Base-by-base conservation (phyloP, 2,329 filamentous ascomycete species). In the Beauveria sp. region DNA sequence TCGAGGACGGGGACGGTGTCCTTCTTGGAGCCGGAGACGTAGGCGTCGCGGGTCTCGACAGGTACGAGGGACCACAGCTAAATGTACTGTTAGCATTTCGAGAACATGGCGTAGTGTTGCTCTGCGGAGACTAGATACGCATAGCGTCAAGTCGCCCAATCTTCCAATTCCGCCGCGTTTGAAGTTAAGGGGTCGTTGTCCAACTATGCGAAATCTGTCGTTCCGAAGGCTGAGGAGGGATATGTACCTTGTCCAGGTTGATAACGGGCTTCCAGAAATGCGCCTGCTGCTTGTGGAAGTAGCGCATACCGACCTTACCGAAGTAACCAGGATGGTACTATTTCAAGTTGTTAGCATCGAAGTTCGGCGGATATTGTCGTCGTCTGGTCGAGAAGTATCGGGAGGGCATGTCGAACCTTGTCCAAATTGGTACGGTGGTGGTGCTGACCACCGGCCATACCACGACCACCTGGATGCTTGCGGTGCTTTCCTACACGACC, bases 251-350 rank as follows among this genome's bases (percentile, higher is more conserved):
- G 82, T 97, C 94, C 72, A 99, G 84, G 86, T 99, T 99, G 88
- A 99, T 89, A 72, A 91, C 86, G 69, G 94, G 94, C 84, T 96
- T 97, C 94, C 93, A 99, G 86, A 93, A 92, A 77, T 96, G 89
- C 85, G 93, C 93, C 75, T 87, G 85, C 76, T 91, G 88, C 82
- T 94, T 92, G 86, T 97, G 93, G 90, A 96, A 97, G 83, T 93
- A 88, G 75, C 90, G 84, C 90, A 93, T 93, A 82, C 90, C 89
- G 71, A 93, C 90, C 84, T 97, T 96, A 82, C 91, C 91, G 81
- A 97, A 97, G 90, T 97, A 97, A 91, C 94, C 94, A 66, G 93
- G 92, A 77, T 96, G 91, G 88, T 93, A 92, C 82, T 93, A 86
- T 73, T 65, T 63, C 47, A 63, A 57, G 55, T 52, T 57, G 70